Conservation (phyloP, 805 yeast genomes). For the Lipomyces yamanashiensis region DNA sequence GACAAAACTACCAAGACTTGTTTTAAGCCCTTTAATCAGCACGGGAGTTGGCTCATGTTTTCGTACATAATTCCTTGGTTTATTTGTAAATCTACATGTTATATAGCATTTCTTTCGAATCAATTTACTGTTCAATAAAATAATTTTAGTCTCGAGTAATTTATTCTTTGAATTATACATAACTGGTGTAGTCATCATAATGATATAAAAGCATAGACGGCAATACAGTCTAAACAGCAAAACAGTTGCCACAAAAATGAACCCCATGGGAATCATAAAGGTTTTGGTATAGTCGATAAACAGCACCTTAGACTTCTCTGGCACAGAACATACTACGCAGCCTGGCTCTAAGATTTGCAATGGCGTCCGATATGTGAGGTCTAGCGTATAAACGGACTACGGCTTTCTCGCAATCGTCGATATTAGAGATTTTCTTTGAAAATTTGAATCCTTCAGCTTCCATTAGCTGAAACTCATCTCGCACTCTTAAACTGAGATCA, state of each 20-base stretch:
- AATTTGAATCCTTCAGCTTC: neutral
- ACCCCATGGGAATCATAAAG: too few species aligned
- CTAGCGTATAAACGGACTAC: neutral
- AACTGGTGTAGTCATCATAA: too few species aligned
- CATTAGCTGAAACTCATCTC: neutral
- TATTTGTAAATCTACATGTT: neutral
- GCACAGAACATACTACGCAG: neutral
- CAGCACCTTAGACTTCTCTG: too few species aligned
- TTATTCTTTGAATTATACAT: too few species aligned
- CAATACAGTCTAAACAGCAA: too few species aligned
- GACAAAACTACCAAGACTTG: constrained; percentile 18
- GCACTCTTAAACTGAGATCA: neutral
- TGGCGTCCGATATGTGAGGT: neutral
- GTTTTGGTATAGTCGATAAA: too few species aligned
- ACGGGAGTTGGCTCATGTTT: neutral
- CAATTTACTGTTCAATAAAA: too few species aligned
- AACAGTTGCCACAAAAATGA: too few species aligned
- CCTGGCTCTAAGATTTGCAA: neutral
- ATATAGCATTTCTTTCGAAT: neutral
- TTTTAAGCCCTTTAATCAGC: constrained; percentile 4
- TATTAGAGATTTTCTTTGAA: neutral
- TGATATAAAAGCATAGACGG: too few species aligned
- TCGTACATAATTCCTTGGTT: neutral
- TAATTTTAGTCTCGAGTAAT: too few species aligned
- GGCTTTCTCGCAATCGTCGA: neutral